Percentiles rank a stretch among this genome's conserved stretches.
Evolutionary conservation across 495 filamentous ascomycete species (phyloP).

Genomic region (Recurvomyces mirabilis): DNA sequence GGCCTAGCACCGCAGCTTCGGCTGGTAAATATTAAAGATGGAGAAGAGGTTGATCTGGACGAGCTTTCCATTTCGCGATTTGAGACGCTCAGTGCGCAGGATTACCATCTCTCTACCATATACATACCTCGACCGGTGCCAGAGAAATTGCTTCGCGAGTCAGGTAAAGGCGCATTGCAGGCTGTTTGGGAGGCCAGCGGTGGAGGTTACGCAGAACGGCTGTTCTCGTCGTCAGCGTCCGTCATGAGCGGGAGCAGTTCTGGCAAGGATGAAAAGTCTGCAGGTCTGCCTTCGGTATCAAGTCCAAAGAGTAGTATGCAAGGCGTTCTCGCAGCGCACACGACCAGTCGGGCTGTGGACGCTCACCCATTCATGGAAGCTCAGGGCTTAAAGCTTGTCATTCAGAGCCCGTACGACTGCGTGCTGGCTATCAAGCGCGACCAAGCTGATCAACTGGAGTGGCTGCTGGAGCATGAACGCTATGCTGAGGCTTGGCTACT

Average conservation of each 20-base stretch:
- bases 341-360: conserved; percentile 15
- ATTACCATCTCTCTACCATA: conserved; percentile 81
- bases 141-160: conserved; percentile 35
- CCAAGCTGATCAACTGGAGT: conserved; percentile 68
- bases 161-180: conserved; percentile 8
- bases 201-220: conserved; percentile 59
- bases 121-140: conserved; percentile 55
- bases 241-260: conserved; percentile 59
- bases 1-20: conserved; percentile 78
- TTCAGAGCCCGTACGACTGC: conserved; percentile 93
- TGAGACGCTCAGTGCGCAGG: conserved; percentile 72
- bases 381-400: conserved; percentile 81
- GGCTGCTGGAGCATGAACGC: conserved; percentile 65
- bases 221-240: conserved; percentile 83
- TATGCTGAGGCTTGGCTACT: conserved; percentile 84
- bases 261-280: conserved; percentile 30
- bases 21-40: conserved; percentile 69
- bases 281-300: conserved; percentile 20
- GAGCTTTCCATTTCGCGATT: conserved; percentile 72
- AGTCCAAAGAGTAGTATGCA: conserved; percentile 28
- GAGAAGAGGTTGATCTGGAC: conserved; percentile 67
- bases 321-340: conserved; percentile 35
- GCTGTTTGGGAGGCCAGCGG: conserved; percentile 50
- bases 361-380: conserved; percentile 33
- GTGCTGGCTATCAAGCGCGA: conserved; percentile 78